These are phyloP conservation scores for Colletotrichum sp. DNA, from an alignment of 2,329 filamentous ascomycete genomes.

Conservation along the genomic window DNA sequence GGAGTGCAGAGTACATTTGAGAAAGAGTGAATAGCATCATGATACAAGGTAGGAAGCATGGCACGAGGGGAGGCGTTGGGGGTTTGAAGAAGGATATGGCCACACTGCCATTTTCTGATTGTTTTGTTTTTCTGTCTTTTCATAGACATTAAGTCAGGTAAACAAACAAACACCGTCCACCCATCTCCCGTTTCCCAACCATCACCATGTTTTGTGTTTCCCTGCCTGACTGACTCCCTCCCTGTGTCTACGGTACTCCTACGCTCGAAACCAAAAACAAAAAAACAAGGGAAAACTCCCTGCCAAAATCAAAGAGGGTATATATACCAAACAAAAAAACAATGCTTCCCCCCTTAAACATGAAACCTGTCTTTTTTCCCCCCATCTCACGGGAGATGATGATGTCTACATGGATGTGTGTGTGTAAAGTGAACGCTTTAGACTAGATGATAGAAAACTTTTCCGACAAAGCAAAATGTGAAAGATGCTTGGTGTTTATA, in stretches of 20 bases:
- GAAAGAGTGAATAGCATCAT: not conserved
- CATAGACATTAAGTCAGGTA: not conserved
- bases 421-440: not conserved
- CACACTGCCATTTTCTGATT: not conserved
- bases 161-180: not conserved
- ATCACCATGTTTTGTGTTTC: not conserved
- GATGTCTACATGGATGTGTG: not conserved
- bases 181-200: not conserved
- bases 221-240: not conserved
- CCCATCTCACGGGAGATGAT: not conserved
- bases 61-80: not conserved
- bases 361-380: not conserved
- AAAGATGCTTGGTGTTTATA: not conserved
- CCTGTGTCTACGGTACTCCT: not conserved
- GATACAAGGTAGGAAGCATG: not conserved
- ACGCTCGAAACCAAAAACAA: not conserved
- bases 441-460: not conserved
- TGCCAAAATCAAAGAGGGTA: not conserved
- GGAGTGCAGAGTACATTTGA: not conserved
- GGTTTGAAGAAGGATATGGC: not conserved
- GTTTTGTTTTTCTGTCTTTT: not conserved
- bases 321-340: conserved; percentile 11
- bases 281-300: not conserved
- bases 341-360: not conserved
- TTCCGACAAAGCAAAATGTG: not conserved